Evolutionary conservation across 306 rosid genomes (phyloP).

Genomic region (Alnus glutinosa): DNA sequence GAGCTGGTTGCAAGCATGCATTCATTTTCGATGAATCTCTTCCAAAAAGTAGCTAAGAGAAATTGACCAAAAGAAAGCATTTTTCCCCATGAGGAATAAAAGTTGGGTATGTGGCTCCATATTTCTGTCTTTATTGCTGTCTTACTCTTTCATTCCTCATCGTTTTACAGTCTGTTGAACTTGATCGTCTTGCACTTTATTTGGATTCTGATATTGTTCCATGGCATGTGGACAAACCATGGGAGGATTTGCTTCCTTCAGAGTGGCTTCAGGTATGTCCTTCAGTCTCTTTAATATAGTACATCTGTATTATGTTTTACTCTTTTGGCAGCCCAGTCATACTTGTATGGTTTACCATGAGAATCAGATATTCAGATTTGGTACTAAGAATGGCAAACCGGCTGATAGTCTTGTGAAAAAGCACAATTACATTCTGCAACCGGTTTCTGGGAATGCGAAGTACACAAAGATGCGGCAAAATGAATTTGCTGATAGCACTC

Average conservation of each 20-base stretch:
- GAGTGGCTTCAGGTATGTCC: constrained; percentile 88
- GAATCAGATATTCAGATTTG: constrained; percentile 77
- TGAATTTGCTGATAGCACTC: constrained; percentile 62
- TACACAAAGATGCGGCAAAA: constrained; percentile 66
- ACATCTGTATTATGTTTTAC: neutral
- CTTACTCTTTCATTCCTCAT: constrained; percentile 11
- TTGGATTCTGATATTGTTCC: constrained; percentile 81
- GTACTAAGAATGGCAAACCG: constrained; percentile 83
- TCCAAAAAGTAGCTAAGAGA: neutral
- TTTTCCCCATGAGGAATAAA: neutral
- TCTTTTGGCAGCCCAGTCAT: constrained; percentile 7
- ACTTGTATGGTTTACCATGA: neutral
- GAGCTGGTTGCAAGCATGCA: constrained; percentile 1
- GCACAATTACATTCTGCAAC: constrained; percentile 80
- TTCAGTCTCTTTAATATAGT: neutral
- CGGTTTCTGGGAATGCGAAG: constrained; percentile 85
- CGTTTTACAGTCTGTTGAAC: constrained; percentile 79
- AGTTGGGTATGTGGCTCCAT: constrained; percentile 1
- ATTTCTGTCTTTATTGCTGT: constrained; percentile 13
- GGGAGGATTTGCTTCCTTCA: constrained; percentile 90
- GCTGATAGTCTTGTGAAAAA: constrained; percentile 48
- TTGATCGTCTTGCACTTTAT: constrained; percentile 83
- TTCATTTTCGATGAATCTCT: constrained; percentile 1
- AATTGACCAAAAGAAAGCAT: neutral
- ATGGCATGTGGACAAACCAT: constrained; percentile 73